Evolutionary conservation across 2,329 filamentous ascomycete species (phyloP).

Genomic region (Eurotiales sp.): DNA sequence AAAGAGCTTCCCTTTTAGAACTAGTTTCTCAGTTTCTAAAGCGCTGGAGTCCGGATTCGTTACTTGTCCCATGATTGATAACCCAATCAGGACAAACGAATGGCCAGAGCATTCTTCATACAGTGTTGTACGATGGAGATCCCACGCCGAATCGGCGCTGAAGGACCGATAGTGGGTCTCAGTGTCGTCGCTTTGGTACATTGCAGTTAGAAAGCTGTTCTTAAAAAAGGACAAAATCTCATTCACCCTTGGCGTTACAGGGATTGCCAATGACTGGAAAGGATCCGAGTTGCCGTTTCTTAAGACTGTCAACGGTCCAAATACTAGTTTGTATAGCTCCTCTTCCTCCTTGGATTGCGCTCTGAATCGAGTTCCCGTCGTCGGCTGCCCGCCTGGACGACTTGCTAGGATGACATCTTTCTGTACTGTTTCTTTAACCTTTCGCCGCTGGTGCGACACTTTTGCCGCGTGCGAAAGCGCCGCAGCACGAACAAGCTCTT

Average conservation of each 20-base stretch:
- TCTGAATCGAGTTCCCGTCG: neutral
- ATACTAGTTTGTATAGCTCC: neutral
- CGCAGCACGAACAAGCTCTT: neutral
- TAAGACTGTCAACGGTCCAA: neutral
- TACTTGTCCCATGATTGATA: neutral
- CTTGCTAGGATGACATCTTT: too few relatives aligned
- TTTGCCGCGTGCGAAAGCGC: slow-evolving; percentile 1
- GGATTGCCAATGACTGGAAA: neutral
- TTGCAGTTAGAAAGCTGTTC: neutral
- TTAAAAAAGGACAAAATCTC: slow-evolving; percentile 2
- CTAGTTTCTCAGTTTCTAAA: neutral
- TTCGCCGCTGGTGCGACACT: slow-evolving; percentile 2
- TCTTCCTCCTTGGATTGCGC: neutral
- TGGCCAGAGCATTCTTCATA: slow-evolving; percentile 1
- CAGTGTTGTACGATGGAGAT: neutral
- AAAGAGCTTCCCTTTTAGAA: neutral
- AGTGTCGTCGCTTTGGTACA: slow-evolving; percentile 2
- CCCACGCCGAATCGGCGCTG: slow-evolving; percentile 1
- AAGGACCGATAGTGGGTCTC: slow-evolving; percentile 1
- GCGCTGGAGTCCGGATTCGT: neutral
- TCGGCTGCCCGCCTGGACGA: neutral
- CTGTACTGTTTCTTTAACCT: neutral
- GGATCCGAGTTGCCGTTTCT: slow-evolving; percentile 3
- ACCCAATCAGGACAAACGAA: neutral
- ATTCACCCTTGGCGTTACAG: slow-evolving; percentile 1